These are phyloP conservation scores for Scutellaria barbata DNA, from an alignment of 257 asterid species.

Conservation along the genomic window DNA sequence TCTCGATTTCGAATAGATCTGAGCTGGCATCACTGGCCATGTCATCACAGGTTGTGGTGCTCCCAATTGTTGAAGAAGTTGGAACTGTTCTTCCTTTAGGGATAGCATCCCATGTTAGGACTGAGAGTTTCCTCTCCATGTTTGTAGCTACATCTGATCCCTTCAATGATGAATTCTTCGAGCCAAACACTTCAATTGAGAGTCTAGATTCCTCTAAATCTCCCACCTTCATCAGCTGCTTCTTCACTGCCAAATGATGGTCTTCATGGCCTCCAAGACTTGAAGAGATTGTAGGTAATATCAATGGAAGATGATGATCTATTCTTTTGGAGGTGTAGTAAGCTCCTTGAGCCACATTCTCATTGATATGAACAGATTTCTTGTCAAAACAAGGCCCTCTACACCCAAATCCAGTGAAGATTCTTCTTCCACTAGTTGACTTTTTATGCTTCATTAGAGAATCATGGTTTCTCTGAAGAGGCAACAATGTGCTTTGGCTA, in stretches of 20 bases:
- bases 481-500: conserved; percentile 50
- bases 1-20: conserved; percentile 82
- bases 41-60: conserved; percentile 54
- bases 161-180: conserved; percentile 33
- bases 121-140: conserved; percentile 74
- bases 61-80: conserved; percentile 36
- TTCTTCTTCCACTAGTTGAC: conserved; percentile 34
- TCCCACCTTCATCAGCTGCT: conserved; percentile 10
- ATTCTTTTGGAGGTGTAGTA: conserved; percentile 30
- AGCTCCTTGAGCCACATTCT: conserved; percentile 28
- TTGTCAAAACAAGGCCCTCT: conserved; percentile 62
- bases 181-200: conserved; percentile 78
- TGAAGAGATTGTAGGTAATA: no score
- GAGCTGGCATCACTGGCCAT: conserved; percentile 85
- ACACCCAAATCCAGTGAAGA: conserved; percentile 58
- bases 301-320: conserved; percentile 13
- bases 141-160: conserved; percentile 49
- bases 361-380: conserved; percentile 41
- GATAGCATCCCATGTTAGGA: conserved; percentile 89
- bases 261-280: not conserved
- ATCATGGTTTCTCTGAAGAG: conserved; percentile 14
- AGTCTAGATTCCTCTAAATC: conserved; percentile 45
- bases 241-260: not conserved
- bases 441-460: conserved; percentile 49
- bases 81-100: conserved; percentile 46